Evolutionary conservation across 225 moss, liverwort and hornwort species (phyloP), one percentile per base, ranked within the genome.

Genomic region (Straminergon stramineum): DNA sequence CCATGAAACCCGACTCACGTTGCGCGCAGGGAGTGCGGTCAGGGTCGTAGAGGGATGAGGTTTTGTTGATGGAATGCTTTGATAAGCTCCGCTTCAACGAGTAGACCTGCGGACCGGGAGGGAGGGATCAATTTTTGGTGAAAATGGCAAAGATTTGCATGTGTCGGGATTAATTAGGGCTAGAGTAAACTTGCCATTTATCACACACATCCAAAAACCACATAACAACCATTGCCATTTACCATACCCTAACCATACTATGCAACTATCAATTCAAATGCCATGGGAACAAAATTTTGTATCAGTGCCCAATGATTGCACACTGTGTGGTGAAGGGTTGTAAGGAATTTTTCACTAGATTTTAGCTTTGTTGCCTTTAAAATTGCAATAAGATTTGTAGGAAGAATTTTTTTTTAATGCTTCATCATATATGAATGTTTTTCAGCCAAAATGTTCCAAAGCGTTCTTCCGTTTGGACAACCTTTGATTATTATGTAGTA

Each of bases 41-140:
- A 5, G 70, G 64, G 55, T 92, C 89, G 31, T 85, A 91, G 20
- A 92, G 74, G 8, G 89, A 63, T 22, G 91, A 91, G 24, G 85
- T 84, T 35, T 51, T 41, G 61, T 89, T 93, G 22, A 35, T 86
- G 7, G 81, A 37, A 15, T 37, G 9, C n/a, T 19, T 17, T 5
- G 20, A 65, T 53, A 87, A 35, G 79, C 57, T 90, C 58, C 34
- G 55, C 17, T 39, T 19, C 20, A 82, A 32, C 23, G 66, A 35
- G 55, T 73, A 90, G 21, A 86, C 60, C 37, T 84, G 26, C 27
- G 6, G 7, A 11, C 11, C 16, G 48, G 31, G 23, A 16, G 63
- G 32, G 11, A 64, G 15, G 7, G 32, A 43, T 4, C 48, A 82
- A 16, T 16, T 64, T 18, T 30, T 1, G 13, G 81, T 81, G 41